Evolutionary conservation across 495 filamentous ascomycete species (phyloP), one percentile per base, ranked within the genome.

Genomic region (Talaromyces thailandensis): DNA sequence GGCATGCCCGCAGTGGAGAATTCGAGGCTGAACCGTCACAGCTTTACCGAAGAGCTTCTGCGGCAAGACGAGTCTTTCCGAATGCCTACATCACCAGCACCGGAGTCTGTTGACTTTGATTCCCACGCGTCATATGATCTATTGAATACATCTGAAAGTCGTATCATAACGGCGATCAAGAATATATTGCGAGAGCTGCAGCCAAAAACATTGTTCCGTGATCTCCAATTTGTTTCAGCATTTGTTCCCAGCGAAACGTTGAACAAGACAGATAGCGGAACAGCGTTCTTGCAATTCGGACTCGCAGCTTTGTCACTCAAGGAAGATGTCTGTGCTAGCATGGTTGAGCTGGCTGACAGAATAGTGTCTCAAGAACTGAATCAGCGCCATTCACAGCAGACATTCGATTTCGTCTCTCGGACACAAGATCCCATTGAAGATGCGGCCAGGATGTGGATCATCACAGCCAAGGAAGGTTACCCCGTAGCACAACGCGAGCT

Each of bases 251-350:
- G 86, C 8, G 81, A 86, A 6, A 85, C 89, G 7, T 81, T 98
- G 12, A 92, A 94, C 76, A 89, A 90, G 65, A 93, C 88, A 0
- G 88, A 93, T 57, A 84, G 86, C 40, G 93, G 91, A 35, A 96
- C 93, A 64, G 92, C 94, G 0, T 98, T 98, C 73, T 92, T 95
- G 85, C 91, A 98, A 70, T 90, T 93, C 40, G 90, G 89, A 2
- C 81, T 96, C 16, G 94, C 94, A 12, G 92, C 92, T 6, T 76
- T 97, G 37, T 86, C 87, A 43, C 79, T 98, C 48, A 97, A 97
- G 71, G 89, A 93, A 67, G 92, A 97, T 60, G 84, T 94, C 23
- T 92, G 89, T 71, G 82, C 88, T 45, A 88, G 90, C 32, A 94
- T 96, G 88, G 89, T 98, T n/a, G 90, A 92, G 63, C 80, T 83